These are phyloP conservation scores for Telfairia occidentalis DNA, from an alignment of 331 rosid species.

Conservation along the genomic window DNA sequence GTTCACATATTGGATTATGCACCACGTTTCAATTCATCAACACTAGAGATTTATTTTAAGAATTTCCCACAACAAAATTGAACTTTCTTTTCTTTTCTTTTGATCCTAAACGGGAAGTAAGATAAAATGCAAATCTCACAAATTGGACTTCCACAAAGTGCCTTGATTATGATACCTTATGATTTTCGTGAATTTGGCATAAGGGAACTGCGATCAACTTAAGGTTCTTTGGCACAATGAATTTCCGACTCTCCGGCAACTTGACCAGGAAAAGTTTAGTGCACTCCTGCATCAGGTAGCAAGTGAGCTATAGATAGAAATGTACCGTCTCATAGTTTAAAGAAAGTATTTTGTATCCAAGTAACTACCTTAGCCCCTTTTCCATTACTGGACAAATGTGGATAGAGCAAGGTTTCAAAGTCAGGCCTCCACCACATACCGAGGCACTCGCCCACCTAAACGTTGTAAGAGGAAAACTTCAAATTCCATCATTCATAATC, in stretches of 20 bases:
- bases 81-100: not conserved
- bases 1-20: not conserved
- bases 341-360: not conserved
- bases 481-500: not conserved
- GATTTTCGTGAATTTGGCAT: conserved; percentile 67
- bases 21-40: not conserved
- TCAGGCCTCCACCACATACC: conserved; percentile 87
- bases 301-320: not conserved
- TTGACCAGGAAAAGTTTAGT: conserved; percentile 67
- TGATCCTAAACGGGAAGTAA: not conserved
- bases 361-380: conserved; percentile 54
- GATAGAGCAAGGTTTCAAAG: conserved; percentile 49
- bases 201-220: conserved; percentile 77
- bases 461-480: not conserved
- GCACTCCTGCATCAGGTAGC: conserved; percentile 48
- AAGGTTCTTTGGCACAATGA: conserved; percentile 61
- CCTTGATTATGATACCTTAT: conserved; percentile 35
- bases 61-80: not conserved
- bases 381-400: conserved; percentile 44
- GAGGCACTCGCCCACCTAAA: conserved; percentile 74
- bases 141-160: not conserved
- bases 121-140: not conserved
- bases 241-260: conserved; percentile 57
- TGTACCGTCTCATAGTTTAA: not conserved
- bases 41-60: not conserved